Percentiles rank a stretch among this genome's conserved stretches.
phyloP scores from a whole-genome alignment of 345 rosid species.

The Aurinia saxatilis region DNA sequence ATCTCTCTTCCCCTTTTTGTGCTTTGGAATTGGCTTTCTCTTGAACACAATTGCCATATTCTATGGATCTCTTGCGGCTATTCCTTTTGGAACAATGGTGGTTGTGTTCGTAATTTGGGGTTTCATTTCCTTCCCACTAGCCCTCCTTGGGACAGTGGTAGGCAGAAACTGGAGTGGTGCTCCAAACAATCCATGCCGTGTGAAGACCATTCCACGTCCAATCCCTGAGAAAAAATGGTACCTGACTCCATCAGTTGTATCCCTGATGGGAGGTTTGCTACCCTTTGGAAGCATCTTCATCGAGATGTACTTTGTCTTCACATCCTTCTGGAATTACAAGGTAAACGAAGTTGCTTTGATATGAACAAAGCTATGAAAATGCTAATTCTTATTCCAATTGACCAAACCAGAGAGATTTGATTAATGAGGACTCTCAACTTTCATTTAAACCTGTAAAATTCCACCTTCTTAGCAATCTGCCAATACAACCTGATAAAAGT shows the following conservation, averaged over 20 bases:
- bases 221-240: constrained; percentile 97
- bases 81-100: constrained; percentile 94
- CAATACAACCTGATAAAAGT: no score
- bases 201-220: constrained; percentile 93
- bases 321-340: constrained; percentile 99
- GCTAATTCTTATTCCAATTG: neutral
- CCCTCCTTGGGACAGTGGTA: constrained; percentile 89
- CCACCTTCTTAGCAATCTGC: neutral
- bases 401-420: neutral
- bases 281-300: constrained; percentile 97
- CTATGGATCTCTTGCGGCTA: constrained; percentile 90
- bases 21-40: constrained; percentile 84
- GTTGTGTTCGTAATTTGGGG: constrained; percentile 93
- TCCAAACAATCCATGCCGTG: constrained; percentile 94
- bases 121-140: constrained; percentile 89
- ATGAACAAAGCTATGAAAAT: neutral
- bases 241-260: constrained; percentile 85
- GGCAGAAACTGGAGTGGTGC: constrained; percentile 97
- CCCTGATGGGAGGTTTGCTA: constrained; percentile 86
- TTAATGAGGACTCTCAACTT: neutral
- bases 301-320: constrained; percentile 96
- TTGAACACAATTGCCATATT: constrained; percentile 86
- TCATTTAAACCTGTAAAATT: neutral
- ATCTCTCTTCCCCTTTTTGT: constrained; percentile 84
- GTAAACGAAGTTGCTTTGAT: constrained; percentile 29